Conservation (phyloP, 192 early-diverging fungal species). For the Entomortierella parvispora region DNA sequence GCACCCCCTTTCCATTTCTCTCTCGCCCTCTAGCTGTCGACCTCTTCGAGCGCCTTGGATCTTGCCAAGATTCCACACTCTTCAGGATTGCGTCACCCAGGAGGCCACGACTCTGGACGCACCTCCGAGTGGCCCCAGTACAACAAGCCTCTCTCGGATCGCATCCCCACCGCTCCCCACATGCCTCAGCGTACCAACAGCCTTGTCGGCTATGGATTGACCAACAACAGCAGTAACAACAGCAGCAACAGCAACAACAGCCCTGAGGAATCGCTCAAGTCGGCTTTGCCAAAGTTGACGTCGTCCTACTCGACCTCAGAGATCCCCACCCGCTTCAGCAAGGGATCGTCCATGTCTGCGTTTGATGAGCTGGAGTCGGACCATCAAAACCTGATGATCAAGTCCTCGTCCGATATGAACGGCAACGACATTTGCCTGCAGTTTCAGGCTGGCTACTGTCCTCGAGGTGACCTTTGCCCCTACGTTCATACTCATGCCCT, state of each 20-base stretch:
- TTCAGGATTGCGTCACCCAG: slow-evolving; percentile 50
- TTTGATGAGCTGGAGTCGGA: slow-evolving; percentile 32
- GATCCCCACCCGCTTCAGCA: slow-evolving; percentile 41
- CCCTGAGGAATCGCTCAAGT: slow-evolving; percentile 40
- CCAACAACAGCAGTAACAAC: slow-evolving; percentile 8
- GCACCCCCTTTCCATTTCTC: neutral
- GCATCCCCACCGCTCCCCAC: slow-evolving; percentile 23
- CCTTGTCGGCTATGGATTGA: slow-evolving; percentile 35
- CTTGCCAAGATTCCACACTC: slow-evolving; percentile 52
- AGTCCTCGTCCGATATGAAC: slow-evolving; percentile 20
- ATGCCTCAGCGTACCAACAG: slow-evolving; percentile 51
- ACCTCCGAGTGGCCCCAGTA: slow-evolving; percentile 57
- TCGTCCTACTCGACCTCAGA: slow-evolving; percentile 61
- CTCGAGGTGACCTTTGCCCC: slow-evolving; percentile 63
- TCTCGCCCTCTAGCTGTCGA: slow-evolving; percentile 47
- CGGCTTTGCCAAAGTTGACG: slow-evolving; percentile 49
- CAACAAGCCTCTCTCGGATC: slow-evolving; percentile 37
- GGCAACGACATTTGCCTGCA: slow-evolving; percentile 49
- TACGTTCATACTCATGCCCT: slow-evolving; percentile 55
- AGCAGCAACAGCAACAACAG: too few relatives aligned
- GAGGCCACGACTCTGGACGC: slow-evolving; percentile 58
- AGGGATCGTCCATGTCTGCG: slow-evolving; percentile 30
- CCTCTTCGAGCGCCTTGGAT: slow-evolving; percentile 55
- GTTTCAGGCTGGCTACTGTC: slow-evolving; percentile 56
- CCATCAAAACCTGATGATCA: slow-evolving; percentile 24